Base-by-base conservation (phyloP, 352 stramenopile genomes). In the Globisporangium spiculum region DNA sequence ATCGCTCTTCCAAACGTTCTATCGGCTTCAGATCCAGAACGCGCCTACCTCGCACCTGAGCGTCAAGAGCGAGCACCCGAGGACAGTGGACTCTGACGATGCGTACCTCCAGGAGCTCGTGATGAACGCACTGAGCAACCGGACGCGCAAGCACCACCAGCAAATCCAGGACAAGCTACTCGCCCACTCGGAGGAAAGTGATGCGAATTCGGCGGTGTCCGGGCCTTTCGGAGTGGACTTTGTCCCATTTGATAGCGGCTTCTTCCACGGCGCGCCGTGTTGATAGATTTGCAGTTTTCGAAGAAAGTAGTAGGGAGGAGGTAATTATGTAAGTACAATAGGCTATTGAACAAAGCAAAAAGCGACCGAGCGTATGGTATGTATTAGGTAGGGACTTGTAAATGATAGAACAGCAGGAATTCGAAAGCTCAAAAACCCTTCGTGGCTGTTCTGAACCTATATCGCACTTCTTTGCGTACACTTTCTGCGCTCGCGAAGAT, bases 1-100 rank as follows among this genome's bases (percentile, higher is more conserved):
- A 5, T 57, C 55, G 20, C 30, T 64, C n/a, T 70, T 70, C 22
- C 65, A 70, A 57, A 70, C 65, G 30, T 70, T 70, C 32, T 70
- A 70, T 30, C 57, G 60, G 30, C 56, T 70, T n/a, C 65, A 70
- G 10, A 9, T 48, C 16, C 44, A 61, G 4, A 46, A 59, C 7
- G 22, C n/a, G 6, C 44, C 65, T 6, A 4, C 10, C 0, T 8
- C 16, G 4, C 16, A 27, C 10, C 4, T 3, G 6, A 34, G 24
- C 24, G n/a, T 20, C 27, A 56, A 66, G 7, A 60, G 3, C 32
- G 18, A 10, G n/a, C 14, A 27, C 36, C 36, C 36, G 36, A 16
- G 24, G 50, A 12, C 36, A 3, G 18, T 32, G 18, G 32, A 32
- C 14, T 27, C 62, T 24, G 62, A 67, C 22, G 46, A 24, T 7